Conservation (phyloP, 1,139 yeast species). For the Groenewaldozyma sp. region DNA sequence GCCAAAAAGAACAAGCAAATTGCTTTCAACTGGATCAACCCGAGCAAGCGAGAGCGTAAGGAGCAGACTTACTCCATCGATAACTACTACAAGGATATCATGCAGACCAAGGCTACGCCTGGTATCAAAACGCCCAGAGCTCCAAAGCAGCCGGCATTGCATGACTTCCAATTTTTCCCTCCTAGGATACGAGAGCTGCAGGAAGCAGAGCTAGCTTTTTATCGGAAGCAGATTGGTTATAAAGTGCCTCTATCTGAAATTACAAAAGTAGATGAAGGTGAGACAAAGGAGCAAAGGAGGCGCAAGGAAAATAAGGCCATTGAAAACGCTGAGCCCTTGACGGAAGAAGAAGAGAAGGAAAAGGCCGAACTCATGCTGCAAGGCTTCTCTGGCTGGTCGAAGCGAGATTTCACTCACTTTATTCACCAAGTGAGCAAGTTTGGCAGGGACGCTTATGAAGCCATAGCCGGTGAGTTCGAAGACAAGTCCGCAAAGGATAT, state of each 20-base stretch:
- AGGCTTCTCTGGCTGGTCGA: constrained; percentile 78
- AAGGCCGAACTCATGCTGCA: constrained; percentile 52
- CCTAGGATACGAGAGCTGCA: constrained; percentile 53
- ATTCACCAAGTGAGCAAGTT: constrained; percentile 73
- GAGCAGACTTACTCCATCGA: constrained; percentile 86
- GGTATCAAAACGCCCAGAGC: constrained; percentile 42
- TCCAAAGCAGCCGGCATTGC: constrained; percentile 46
- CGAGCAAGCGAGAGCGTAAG: constrained; percentile 79
- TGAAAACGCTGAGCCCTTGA: constrained; percentile 51
- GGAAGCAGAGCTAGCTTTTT: constrained; percentile 69
- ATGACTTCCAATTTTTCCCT: constrained; percentile 87
- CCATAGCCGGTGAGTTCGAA: constrained; percentile 54
- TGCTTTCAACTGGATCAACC: constrained; percentile 66
- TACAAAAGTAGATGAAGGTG: constrained; percentile 34
- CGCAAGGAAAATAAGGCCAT: constrained; percentile 54
- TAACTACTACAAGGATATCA: constrained; percentile 75
- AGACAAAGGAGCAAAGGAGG: constrained; percentile 52
- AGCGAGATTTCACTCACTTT: constrained; percentile 82
- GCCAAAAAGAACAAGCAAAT: constrained; percentile 46
- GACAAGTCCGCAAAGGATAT: constrained; percentile 70
- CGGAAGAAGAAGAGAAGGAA: constrained; percentile 62
- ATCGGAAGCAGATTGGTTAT: constrained; percentile 61
- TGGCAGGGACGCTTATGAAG: constrained; percentile 59
- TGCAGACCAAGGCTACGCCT: constrained; percentile 29
- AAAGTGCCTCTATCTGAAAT: constrained; percentile 45